phyloP scores from a whole-genome alignment of 2,329 filamentous ascomycete genomes.

The Balansia obtecta region DNA sequence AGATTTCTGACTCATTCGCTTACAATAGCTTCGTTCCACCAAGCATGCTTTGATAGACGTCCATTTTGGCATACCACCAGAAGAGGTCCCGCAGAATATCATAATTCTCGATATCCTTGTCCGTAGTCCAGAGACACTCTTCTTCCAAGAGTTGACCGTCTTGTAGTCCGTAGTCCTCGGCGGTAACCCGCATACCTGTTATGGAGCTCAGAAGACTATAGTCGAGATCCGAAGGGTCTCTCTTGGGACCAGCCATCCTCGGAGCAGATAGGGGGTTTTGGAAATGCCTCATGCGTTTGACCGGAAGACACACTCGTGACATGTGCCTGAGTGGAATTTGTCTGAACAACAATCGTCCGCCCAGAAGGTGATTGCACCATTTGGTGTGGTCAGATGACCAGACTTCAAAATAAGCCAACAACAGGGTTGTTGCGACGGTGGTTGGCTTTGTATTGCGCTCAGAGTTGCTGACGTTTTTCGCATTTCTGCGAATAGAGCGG shows the following conservation, averaged over 20 bases:
- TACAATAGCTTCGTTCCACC: constrained; percentile 79
- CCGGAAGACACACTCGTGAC: constrained; percentile 55
- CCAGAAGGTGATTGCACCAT: constrained; percentile 87
- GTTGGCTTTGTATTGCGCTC: constrained; percentile 60
- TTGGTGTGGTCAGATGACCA: constrained; percentile 90
- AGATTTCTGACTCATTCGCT: background rate
- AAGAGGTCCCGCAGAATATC: constrained; percentile 76
- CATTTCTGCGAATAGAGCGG: constrained; percentile 66
- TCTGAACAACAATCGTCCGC: constrained; percentile 67
- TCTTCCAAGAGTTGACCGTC: constrained; percentile 16
- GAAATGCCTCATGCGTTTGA: constrained; percentile 34
- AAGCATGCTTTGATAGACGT: constrained; percentile 79
- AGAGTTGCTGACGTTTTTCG: constrained; percentile 59
- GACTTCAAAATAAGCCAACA: constrained; percentile 87
- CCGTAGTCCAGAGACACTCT: constrained; percentile 21
- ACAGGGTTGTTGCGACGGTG: constrained; percentile 75
- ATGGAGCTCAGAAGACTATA: constrained; percentile 28
- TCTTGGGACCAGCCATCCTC: constrained; percentile 3
- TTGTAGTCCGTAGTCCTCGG: constrained; percentile 25
- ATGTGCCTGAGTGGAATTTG: constrained; percentile 71
- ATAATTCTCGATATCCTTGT: constrained; percentile 63
- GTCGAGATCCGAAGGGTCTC: constrained; percentile 28
- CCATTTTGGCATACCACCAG: constrained; percentile 96
- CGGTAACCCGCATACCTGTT: constrained; percentile 25
- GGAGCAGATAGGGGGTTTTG: constrained; percentile 1